phyloP scores from a whole-genome alignment of 2,329 filamentous ascomycete species.

The Alternaria gaisen region DNA sequence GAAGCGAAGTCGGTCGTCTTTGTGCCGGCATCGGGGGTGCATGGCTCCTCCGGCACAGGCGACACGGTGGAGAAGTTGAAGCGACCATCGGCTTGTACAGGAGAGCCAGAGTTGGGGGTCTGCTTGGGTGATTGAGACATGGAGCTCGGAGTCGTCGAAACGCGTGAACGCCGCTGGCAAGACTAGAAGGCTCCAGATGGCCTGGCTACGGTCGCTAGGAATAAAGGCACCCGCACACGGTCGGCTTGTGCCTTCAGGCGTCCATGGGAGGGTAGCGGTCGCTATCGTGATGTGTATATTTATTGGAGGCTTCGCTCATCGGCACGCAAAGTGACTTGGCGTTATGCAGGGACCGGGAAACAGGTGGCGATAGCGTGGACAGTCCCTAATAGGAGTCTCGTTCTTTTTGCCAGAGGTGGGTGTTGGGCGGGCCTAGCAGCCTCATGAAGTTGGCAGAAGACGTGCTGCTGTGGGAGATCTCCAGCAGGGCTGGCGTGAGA shows the following conservation, averaged over 20 bases:
- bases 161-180: conserved; percentile 1
- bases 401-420: conserved; percentile 7
- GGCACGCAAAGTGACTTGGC: conserved; percentile 23
- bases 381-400: conserved; percentile 20
- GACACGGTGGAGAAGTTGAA: conserved; percentile 21
- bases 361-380: conserved; percentile 20
- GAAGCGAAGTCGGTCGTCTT: conserved; percentile 9
- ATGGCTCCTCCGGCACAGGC: conserved; percentile 25
- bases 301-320: conserved; percentile 1
- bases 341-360: conserved; percentile 33
- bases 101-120: conserved; percentile 19
- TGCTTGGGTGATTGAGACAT: conserved; percentile 41
- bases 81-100: conserved; percentile 11
- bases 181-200: neutral
- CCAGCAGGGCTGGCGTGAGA: conserved; percentile 1
- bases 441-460: conserved; percentile 16
- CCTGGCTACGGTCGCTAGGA: conserved; percentile 7
- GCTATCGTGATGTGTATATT: conserved; percentile 11
- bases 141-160: conserved; percentile 9
- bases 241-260: conserved; percentile 24
- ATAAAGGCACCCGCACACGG: conserved; percentile 19
- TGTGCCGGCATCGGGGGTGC: conserved; percentile 12
- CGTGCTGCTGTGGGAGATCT: conserved; percentile 7
- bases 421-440: conserved; percentile 12
- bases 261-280: conserved; percentile 28